phyloP scores from a whole-genome alignment of 164 flowering plant species.

The Protea cynaroides region DNA sequence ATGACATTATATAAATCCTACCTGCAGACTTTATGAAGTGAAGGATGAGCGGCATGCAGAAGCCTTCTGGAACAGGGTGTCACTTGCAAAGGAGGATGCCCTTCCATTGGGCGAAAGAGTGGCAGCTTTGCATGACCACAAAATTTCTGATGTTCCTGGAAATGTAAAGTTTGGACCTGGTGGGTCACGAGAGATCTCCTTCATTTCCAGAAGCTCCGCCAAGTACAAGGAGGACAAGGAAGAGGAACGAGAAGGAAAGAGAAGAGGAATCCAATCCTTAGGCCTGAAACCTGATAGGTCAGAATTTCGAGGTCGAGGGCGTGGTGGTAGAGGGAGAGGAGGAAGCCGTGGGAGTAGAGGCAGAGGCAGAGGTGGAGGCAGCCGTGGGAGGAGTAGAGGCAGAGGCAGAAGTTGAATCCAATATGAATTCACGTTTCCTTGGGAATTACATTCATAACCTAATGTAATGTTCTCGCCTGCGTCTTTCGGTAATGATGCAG shows the following conservation, averaged over 20 bases:
- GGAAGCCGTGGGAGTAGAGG: conserved; percentile 29
- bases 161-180: conserved; percentile 70
- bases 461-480: too few relatives aligned
- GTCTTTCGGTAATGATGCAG: too few relatives aligned
- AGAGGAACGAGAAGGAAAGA: conserved; percentile 38
- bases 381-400: too few relatives aligned
- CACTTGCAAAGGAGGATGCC: conserved; percentile 72
- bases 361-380: conserved; percentile 19
- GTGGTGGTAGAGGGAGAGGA: conserved; percentile 35
- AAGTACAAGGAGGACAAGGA: conserved; percentile 53
- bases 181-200: conserved; percentile 88
- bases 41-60: conserved; percentile 92
- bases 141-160: conserved; percentile 15
- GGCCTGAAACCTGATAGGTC: conserved; percentile 50
- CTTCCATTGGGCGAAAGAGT: conserved; percentile 82
- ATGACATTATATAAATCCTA: conserved; percentile 1
- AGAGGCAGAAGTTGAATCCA: too few relatives aligned
- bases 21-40: conserved; percentile 70
- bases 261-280: conserved; percentile 75
- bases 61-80: conserved; percentile 50
- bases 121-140: conserved; percentile 38
- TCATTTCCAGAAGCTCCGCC: conserved; percentile 48
- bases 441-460: too few relatives aligned
- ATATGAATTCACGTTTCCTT: too few relatives aligned
- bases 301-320: conserved; percentile 35